phyloP scores from a whole-genome alignment of 148 eudicot species.

The Amaranthus hypochondriacus region DNA sequence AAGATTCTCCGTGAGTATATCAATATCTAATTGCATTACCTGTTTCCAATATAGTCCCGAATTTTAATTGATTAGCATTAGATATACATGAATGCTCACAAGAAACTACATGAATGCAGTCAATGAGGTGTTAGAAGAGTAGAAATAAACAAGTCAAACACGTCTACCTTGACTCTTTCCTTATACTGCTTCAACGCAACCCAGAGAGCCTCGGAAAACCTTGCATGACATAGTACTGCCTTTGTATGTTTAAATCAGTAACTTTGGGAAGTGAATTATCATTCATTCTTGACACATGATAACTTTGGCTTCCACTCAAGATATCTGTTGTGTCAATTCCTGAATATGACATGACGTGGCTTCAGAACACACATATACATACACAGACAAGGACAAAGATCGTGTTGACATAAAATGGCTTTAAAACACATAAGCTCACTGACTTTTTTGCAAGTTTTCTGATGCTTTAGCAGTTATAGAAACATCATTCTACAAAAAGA shows the following conservation, averaged over 20 bases:
- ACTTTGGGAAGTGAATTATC: constrained; percentile 10
- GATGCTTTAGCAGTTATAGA: constrained; percentile 20
- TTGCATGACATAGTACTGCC: constrained; percentile 42
- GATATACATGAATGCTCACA: no score
- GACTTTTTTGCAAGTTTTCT: constrained; percentile 36
- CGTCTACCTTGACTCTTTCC: constrained; percentile 58
- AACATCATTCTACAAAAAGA: constrained; percentile 39
- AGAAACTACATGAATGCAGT: neutral
- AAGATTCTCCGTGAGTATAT: constrained; percentile 35
- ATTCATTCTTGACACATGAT: constrained; percentile 15
- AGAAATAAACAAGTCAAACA: constrained; percentile 9
- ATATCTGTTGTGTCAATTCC: constrained; percentile 19
- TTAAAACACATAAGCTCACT: constrained; percentile 11
- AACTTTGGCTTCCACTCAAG: neutral
- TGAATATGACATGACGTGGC: constrained; percentile 11
- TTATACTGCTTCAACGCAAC: constrained; percentile 64
- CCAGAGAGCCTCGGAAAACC: constrained; percentile 74
- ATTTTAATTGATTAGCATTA: no score
- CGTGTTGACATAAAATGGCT: neutral
- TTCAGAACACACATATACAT: constrained; percentile 19
- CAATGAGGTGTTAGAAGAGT: neutral
- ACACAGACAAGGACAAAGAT: constrained; percentile 1
- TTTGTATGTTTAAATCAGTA: constrained; percentile 31
- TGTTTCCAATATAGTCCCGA: constrained; percentile 21
- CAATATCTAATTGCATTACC: constrained; percentile 56